These are phyloP conservation scores for Aureobasidium sp. DNA, from an alignment of 2,329 filamentous ascomycete genomes.

Conservation along the genomic window DNA sequence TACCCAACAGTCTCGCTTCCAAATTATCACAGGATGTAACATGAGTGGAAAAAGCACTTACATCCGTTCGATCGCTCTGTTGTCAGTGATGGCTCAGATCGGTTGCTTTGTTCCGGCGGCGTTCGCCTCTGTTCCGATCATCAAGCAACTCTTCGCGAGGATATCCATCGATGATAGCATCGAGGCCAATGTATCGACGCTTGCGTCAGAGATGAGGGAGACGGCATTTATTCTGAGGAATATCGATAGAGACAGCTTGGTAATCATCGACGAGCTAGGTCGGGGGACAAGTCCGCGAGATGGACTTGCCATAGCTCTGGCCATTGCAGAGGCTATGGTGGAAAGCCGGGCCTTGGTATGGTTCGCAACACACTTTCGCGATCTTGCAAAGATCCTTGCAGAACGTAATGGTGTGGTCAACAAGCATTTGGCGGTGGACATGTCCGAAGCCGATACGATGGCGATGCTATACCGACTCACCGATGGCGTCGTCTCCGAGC, in stretches of 20 bases:
- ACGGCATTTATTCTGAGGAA: conserved; percentile 88
- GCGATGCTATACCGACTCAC: conserved; percentile 82
- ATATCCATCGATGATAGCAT: conserved; percentile 81
- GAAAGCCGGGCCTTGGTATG: conserved; percentile 70
- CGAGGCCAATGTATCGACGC: conserved; percentile 86
- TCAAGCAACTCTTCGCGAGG: conserved; percentile 77
- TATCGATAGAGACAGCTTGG: conserved; percentile 54
- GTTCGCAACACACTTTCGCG: conserved; percentile 90
- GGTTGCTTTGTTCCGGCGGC: conserved; percentile 83
- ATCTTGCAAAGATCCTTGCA: conserved; percentile 67
- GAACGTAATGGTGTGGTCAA: conserved; percentile 74
- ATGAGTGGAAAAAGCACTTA: conserved; percentile 99
- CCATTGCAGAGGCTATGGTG: conserved; percentile 80
- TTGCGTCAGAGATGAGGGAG: conserved; percentile 90
- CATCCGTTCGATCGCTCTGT: conserved; percentile 73
- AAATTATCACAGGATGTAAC: conserved; percentile 91
- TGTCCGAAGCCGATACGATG: conserved; percentile 51
- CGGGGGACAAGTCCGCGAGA: conserved; percentile 84
- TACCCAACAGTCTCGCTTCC: conserved; percentile 70
- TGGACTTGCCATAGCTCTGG: conserved; percentile 79
- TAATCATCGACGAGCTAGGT: conserved; percentile 75
- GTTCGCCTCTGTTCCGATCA: conserved; percentile 72
- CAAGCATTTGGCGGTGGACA: conserved; percentile 67
- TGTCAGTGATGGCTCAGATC: conserved; percentile 89
- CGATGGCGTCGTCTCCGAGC: conserved; percentile 60